phyloP scores from a whole-genome alignment of 805 yeast genomes.

The Schwanniomyces pseudopolymorphus region DNA sequence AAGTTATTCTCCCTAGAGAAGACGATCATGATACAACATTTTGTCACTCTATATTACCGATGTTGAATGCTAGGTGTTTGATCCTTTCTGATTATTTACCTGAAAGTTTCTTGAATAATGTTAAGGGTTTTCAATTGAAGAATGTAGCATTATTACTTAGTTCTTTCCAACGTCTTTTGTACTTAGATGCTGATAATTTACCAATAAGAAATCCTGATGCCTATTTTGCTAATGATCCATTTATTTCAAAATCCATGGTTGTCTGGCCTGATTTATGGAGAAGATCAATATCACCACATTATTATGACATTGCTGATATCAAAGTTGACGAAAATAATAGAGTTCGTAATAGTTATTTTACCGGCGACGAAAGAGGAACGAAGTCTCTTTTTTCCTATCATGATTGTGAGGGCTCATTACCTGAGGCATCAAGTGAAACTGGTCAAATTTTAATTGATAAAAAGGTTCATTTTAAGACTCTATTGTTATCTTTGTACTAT shows the following conservation, averaged over 20 bases:
- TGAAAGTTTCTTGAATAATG: slow-evolving; percentile 12
- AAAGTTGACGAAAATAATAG: slow-evolving; percentile 16
- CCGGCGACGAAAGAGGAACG: slow-evolving; percentile 25
- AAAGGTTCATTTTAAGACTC: slow-evolving; percentile 27
- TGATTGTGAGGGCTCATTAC: slow-evolving; percentile 30
- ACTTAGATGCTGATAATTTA: slow-evolving; percentile 41
- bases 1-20: slow-evolving; percentile 33
- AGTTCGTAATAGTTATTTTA: slow-evolving; percentile 27
- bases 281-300: slow-evolving; percentile 37
- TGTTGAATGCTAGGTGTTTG: slow-evolving; percentile 32
- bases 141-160: slow-evolving; percentile 36
- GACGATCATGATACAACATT: slow-evolving; percentile 33
- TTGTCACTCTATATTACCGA: slow-evolving; percentile 32
- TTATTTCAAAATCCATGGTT: slow-evolving; percentile 23
- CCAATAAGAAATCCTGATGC: slow-evolving; percentile 36
- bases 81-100: slow-evolving; percentile 51
- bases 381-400: slow-evolving; percentile 18
- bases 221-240: slow-evolving; percentile 35
- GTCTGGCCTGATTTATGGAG: slow-evolving; percentile 46
- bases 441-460: slow-evolving; percentile 40
- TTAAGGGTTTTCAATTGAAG: slow-evolving; percentile 35
- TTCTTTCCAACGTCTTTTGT: slow-evolving; percentile 34
- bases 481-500: slow-evolving; percentile 36
- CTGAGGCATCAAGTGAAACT: slow-evolving; percentile 40
- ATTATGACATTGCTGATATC: slow-evolving; percentile 33